Evolutionary conservation across 2,329 filamentous ascomycete genomes (phyloP), one percentile per base, ranked within the genome.

Genomic region (Calonectria pauciramosa): DNA sequence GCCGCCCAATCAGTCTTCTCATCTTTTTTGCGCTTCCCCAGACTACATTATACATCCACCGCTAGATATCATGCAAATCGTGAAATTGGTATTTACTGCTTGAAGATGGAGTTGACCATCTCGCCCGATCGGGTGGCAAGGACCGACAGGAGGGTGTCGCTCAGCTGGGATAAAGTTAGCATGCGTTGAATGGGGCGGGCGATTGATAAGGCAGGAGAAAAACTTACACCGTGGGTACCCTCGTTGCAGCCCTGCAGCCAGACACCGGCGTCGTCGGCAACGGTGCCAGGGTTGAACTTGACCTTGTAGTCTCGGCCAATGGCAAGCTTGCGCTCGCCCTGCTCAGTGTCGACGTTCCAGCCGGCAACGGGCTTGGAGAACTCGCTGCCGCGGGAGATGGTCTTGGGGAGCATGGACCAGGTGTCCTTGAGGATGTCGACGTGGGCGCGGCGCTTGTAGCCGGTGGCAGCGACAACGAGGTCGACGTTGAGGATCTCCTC

Each of bases 241-340:
- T 99, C 96, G 83, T 96, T 97, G 87, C 96, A 98, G 38, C 96
- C 96, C 84, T 99, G 97, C 80, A 99, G 88, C 94, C 95, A 99
- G 73, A 99, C 89, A 4, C 96, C 96, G 18, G 95, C 94, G 56
- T 93, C 91, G 0, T 89, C 83, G n/a, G 92, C 90, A 41, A 99
- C 93, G 63, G 90, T 89, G 36, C 91, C 93, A 1, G 90, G 87
- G 64, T 91, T 89, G 82, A 97, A 95, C 73, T 93, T 87, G 64
- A 98, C 91, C 67, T 90, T 90, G 85, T 99, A 99, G 83, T 98
- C 91, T 68, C 96, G 91, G 38, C 89, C 89, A 1, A 98, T 94
- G 20, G 89, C 88, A 86, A 95, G 93, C 74, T 91, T 86, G 68
- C 83, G 83, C 79, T 84, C 83, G 26, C 84, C 83, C 64, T 84